Evolutionary conservation across 2,329 filamentous ascomycete genomes (phyloP).

Genomic region (Lasiodiplodia gonubiensis): DNA sequence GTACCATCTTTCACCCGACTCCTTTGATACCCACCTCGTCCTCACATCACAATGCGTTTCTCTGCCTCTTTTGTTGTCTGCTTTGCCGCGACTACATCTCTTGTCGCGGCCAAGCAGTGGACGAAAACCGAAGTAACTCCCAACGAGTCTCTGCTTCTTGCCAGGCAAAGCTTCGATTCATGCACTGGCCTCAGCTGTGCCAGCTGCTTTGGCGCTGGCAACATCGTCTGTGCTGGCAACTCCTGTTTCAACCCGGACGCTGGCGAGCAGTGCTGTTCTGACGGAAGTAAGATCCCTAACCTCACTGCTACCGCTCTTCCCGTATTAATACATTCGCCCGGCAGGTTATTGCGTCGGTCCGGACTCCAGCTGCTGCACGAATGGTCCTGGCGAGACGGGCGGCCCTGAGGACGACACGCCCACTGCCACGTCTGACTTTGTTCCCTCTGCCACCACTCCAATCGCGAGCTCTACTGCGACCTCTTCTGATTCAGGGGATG

Average conservation of each 20-base stretch:
- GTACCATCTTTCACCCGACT: background rate
- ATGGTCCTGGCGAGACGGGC: background rate
- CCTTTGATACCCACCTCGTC: background rate
- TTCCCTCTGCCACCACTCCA: background rate
- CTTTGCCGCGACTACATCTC: conserved; percentile 5
- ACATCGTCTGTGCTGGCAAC: conserved; percentile 18
- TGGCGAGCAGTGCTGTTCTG: conserved; percentile 28
- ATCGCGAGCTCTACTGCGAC: background rate
- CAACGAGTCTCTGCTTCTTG: background rate
- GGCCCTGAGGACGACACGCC: conserved; percentile 1
- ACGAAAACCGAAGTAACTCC: background rate
- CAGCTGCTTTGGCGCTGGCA: conserved; percentile 23
- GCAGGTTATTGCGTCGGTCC: conserved; percentile 12
- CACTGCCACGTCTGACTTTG: background rate
- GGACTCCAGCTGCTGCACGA: conserved; percentile 11
- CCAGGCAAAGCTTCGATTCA: background rate
- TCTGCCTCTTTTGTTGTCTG: conserved; percentile 1
- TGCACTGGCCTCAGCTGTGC: conserved; percentile 13
- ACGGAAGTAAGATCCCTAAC: conserved; percentile 13
- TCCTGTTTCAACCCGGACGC: conserved; percentile 26
- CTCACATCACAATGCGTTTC: conserved; percentile 10
- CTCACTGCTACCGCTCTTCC: no score
- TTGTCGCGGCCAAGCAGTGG: conserved; percentile 1
- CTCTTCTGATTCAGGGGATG: conserved; percentile 1
- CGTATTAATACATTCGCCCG: background rate